Evolutionary conservation across 2,329 filamentous ascomycete species (phyloP), one percentile per base, ranked within the genome.

Genomic region (Sporothrix brunneoviolacea): DNA sequence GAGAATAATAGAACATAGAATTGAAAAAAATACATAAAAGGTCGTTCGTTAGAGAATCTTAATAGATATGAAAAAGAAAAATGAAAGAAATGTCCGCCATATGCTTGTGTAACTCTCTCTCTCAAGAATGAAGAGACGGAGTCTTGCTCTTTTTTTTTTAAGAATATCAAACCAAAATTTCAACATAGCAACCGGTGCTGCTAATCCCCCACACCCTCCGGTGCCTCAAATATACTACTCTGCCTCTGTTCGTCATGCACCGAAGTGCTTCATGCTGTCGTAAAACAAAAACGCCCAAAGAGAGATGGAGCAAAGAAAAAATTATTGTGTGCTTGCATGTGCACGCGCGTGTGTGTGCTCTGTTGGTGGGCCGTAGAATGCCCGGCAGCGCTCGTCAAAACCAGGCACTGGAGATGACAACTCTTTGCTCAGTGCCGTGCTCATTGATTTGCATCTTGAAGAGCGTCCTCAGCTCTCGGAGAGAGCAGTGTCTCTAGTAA

Each of bases 281-380:
- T 56, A 35, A 54, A 54, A 36, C 33, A 54, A 50, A 55, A 51
- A 37, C 48, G 43, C 48, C 46, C 28, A 42, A 38, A 48, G 32
- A 46, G 12, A 45, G 24, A 27, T 21, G 36, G n/a, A 30, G 36
- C 22, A 13, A 28, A n/a, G n/a, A 16, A 28, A 15, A 32, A 24
- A 27, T 22, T 39, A 22, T 32, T 3, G 22, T 40, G 24, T 28
- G 24, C 10, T 32, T 3, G 22, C 27, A 10, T 28, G 24, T 28
- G 24, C 24, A 28, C 24, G 10, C n/a, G n/a, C n/a, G n/a, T n/a
- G 10, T 28, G 10, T 37, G 35, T 37, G 35, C 8, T 19, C 7
- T 18, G 35, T 15, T 22, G 12, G 13, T 13, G 4, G 4, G 24
- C 6, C 24, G 24, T 28, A 28, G 24, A 6, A 10, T 28, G 24